Evolutionary conservation across 2,329 filamentous ascomycete species (phyloP), one percentile per base, ranked within the genome.

Genomic region (Daldinia sp.): DNA sequence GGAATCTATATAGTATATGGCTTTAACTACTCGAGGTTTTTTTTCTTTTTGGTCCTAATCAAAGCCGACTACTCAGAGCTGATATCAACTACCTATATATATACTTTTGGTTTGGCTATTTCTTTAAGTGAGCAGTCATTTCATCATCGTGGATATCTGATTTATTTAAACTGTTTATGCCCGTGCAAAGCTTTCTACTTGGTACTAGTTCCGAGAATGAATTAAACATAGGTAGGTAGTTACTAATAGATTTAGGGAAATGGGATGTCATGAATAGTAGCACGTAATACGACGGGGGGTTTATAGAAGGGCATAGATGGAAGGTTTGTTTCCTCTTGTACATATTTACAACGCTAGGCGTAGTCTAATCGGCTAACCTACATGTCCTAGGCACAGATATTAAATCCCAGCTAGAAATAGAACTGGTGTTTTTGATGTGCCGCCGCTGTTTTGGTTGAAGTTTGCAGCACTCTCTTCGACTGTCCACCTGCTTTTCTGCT

Each of bases 281-380:
- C 48, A 58, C 45, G 45, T 29, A 34, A 39, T 35, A 21, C 2
- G 21, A 48, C 15, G 17, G 30, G n/a, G 29, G 21, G 47, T 39
- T 65, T 61, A 59, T 54, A 62, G 63, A 68, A 72, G 68, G 60
- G 62, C 65, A 67, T 68, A 65, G 53, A 67, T 68, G 64, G 53
- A 68, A 67, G 59, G 59, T 37, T 58, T 65, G 52, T 32, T 61
- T 67, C 71, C 68, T 72, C 70, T 71, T 72, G 67, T 73, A 74
- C 70, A 71, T 75, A 73, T 73, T 74, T 72, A 73, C 70, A 73
- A 68, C 56, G 32, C 39, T 45, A 52, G 61, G 43, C 39, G 13
- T 45, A 30, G 35, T 59, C 57, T 43, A 6, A 13, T 47, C 27
- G 47, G 57, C 61, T 54, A 64, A 21, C 58, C 52, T 53, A 29